Percentiles rank a stretch among this genome's conserved stretches.
Evolutionary conservation across 1,284 basidiomycete species (phyloP).

Genomic region (Papiliotrema flavescens): DNA sequence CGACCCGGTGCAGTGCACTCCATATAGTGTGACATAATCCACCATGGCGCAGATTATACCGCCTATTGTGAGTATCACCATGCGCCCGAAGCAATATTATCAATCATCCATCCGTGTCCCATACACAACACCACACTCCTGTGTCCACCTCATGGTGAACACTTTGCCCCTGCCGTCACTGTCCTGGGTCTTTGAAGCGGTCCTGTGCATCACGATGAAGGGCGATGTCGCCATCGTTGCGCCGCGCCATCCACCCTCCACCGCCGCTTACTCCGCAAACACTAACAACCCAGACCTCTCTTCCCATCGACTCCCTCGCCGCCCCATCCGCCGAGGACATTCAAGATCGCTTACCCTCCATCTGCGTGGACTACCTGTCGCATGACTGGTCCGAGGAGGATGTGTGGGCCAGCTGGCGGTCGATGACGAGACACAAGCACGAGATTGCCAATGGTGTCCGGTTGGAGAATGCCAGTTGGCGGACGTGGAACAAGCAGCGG

Average conservation of each 20-base stretch:
- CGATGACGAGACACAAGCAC: constrained; percentile 97
- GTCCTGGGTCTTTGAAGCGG: too few relatives aligned
- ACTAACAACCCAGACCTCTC: constrained; percentile 35
- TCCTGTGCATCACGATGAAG: too few relatives aligned
- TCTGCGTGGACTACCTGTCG: constrained; percentile 66
- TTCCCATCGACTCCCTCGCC: constrained; percentile 45
- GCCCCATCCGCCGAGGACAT: constrained; percentile 55
- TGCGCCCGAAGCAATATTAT: too few relatives aligned
- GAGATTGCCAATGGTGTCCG: constrained; percentile 94
- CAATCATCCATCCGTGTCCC: not conserved
- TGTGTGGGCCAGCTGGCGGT: constrained; percentile 96
- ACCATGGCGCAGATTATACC: constrained; percentile 48
- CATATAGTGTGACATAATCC: not conserved
- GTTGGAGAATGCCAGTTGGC: constrained; percentile 96
- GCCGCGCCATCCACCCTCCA: not conserved
- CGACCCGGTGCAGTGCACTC: too few relatives aligned
- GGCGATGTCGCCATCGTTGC: too few relatives aligned
- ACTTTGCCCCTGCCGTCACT: too few relatives aligned
- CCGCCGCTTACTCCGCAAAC: constrained; percentile 3
- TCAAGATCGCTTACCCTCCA: constrained; percentile 55
- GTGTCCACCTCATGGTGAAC: not conserved
- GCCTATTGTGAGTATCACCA: constrained; percentile 32
- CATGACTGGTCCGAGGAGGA: constrained; percentile 98
- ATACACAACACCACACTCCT: not conserved
- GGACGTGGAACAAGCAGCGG: constrained; percentile 99